Conservation (phyloP, 1,139 yeast species). For the Pichia kudriavzevii region DNA sequence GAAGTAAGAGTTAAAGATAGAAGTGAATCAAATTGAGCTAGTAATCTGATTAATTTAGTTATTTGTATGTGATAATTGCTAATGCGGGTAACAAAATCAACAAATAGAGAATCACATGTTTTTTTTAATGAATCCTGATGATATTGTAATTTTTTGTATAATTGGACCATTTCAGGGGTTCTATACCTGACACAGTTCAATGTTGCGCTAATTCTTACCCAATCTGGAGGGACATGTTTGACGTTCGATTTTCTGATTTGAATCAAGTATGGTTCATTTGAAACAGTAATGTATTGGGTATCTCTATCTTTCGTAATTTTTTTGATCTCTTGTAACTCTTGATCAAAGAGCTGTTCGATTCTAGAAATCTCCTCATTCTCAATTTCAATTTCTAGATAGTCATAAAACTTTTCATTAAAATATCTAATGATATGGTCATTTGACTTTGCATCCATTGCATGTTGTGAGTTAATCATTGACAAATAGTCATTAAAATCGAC, state of each 20-base stretch:
- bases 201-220: constrained; percentile 74
- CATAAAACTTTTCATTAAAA: constrained; percentile 39
- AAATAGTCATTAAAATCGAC: constrained; percentile 32
- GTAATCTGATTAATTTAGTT: constrained; percentile 39
- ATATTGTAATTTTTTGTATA: constrained; percentile 51
- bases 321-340: constrained; percentile 44
- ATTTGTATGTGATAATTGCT: constrained; percentile 45
- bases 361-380: constrained; percentile 37
- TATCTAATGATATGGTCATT: constrained; percentile 43
- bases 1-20: constrained; percentile 61
- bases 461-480: constrained; percentile 47
- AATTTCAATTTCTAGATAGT: constrained; percentile 33
- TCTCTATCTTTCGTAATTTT: constrained; percentile 48
- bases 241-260: constrained; percentile 62
- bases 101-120: constrained; percentile 51
- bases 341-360: constrained; percentile 36
- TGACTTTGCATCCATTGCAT: constrained; percentile 45
- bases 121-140: constrained; percentile 52
- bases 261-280: constrained; percentile 61
- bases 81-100: constrained; percentile 42
- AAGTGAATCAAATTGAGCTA: constrained; percentile 68
- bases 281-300: constrained; percentile 47
- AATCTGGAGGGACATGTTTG: constrained; percentile 55
- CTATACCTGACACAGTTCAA: constrained; percentile 65
- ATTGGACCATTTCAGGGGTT: constrained; percentile 46